Evolutionary conservation across 169 alveolate genomes (phyloP).

Genomic region (Cryptosporidium bovis): DNA sequence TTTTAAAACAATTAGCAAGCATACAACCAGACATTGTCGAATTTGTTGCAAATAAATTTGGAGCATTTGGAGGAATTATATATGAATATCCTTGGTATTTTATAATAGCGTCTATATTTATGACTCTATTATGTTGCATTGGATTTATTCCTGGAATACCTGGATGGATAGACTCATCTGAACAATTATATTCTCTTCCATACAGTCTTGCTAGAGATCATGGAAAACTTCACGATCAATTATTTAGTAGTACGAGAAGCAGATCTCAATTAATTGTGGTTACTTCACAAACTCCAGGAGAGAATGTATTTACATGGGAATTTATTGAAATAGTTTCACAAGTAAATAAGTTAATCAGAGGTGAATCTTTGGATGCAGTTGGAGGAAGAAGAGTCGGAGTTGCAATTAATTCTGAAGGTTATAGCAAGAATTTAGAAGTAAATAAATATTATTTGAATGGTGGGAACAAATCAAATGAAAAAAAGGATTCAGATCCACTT

Average conservation of each 20-base stretch:
- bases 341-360: constrained; percentile 80
- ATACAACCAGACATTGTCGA: constrained; percentile 74
- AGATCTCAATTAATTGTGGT: constrained; percentile 77
- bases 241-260: constrained; percentile 78
- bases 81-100: constrained; percentile 69
- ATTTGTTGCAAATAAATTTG: constrained; percentile 60
- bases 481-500: constrained; percentile 34
- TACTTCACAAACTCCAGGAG: constrained; percentile 76
- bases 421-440: background rate
- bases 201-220: constrained; percentile 80
- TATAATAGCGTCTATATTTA: constrained; percentile 28
- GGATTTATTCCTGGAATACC: constrained; percentile 81
- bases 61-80: constrained; percentile 57
- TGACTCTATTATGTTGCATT: constrained; percentile 54
- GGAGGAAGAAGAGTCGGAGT: constrained; percentile 79
- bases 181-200: constrained; percentile 80
- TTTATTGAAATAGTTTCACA: constrained; percentile 78
- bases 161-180: constrained; percentile 81
- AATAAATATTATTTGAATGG: background rate
- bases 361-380: constrained; percentile 81
- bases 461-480: background rate
- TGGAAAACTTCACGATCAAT: constrained; percentile 75
- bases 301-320: constrained; percentile 83
- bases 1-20: constrained; percentile 55
- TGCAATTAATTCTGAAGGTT: background rate